These are phyloP conservation scores for Brassica hybrid DNA, from an alignment of 441 rosid species.

Conservation along the genomic window DNA sequence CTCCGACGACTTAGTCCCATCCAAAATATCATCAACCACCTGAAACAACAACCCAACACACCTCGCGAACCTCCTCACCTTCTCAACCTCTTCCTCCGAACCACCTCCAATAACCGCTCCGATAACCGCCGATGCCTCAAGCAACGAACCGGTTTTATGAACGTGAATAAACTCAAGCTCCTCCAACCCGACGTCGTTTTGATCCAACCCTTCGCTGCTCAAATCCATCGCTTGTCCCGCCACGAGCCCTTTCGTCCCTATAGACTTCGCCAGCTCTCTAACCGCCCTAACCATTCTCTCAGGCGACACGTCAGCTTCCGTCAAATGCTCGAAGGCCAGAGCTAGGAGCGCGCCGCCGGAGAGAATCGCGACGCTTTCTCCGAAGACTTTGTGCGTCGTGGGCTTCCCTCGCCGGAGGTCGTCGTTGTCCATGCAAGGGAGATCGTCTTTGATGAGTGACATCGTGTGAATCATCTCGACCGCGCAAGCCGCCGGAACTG, in stretches of 20 bases:
- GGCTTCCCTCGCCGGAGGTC: conserved; percentile 12
- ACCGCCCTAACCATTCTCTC: conserved; percentile 53
- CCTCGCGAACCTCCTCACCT: conserved; percentile 66
- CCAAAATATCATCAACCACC: conserved; percentile 33
- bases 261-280: conserved; percentile 67
- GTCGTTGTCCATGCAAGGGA: not conserved
- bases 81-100: conserved; percentile 64
- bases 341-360: conserved; percentile 83
- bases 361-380: conserved; percentile 79
- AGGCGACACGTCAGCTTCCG: conserved; percentile 55
- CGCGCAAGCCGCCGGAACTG: not conserved
- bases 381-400: conserved; percentile 36
- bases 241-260: conserved; percentile 77
- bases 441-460: not conserved
- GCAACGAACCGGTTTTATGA: conserved; percentile 81
- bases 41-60: conserved; percentile 54
- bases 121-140: conserved; percentile 77
- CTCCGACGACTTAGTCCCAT: not conserved
- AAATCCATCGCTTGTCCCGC: conserved; percentile 90
- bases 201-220: conserved; percentile 59
- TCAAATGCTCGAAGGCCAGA: conserved; percentile 70
- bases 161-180: conserved; percentile 75
- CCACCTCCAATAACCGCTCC: conserved; percentile 87
- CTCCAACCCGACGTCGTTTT: conserved; percentile 51
- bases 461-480: not conserved